phyloP scores from a whole-genome alignment of 2,329 filamentous ascomycete species.

The Beauveria bassiana region DNA sequence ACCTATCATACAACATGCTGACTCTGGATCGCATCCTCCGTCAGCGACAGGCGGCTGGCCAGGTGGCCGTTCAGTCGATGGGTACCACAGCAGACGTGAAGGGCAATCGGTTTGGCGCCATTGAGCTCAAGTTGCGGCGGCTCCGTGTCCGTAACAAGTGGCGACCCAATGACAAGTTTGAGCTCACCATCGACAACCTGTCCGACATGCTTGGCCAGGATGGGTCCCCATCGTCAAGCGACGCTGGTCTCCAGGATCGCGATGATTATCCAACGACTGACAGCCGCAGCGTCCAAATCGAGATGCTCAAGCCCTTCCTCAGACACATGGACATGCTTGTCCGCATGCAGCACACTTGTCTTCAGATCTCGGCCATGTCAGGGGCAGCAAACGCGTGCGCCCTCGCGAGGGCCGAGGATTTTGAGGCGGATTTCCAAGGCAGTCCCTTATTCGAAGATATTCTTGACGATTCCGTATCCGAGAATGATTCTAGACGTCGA shows the following conservation, averaged over 20 bases:
- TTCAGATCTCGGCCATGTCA: not conserved
- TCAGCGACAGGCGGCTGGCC: too few relatives aligned
- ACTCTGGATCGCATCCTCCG: too few relatives aligned
- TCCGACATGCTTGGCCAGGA: not conserved
- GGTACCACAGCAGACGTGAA: too few relatives aligned
- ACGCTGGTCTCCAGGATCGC: too few relatives aligned
- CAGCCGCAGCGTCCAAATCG: not conserved
- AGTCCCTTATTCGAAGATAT: not conserved
- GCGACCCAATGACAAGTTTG: not conserved
- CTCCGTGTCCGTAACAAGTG: too few relatives aligned
- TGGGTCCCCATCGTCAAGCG: too few relatives aligned
- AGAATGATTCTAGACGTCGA: too few relatives aligned
- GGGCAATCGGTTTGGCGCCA: too few relatives aligned
- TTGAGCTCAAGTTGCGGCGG: too few relatives aligned
- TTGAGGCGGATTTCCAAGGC: not conserved
- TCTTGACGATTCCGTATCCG: too few relatives aligned
- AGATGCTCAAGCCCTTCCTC: not conserved
- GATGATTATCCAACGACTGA: not conserved
- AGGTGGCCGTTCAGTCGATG: too few relatives aligned
- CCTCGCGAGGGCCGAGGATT: not conserved
- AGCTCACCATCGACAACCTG: not conserved
- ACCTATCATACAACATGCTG: too few relatives aligned
- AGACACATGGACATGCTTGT: not conserved
- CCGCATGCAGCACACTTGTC: not conserved
- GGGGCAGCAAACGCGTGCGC: not conserved